Percentiles rank a stretch among this genome's conserved stretches.
Conservation (phyloP, 345 rosid genomes). For the Rhodamnia rubescens region DNA sequence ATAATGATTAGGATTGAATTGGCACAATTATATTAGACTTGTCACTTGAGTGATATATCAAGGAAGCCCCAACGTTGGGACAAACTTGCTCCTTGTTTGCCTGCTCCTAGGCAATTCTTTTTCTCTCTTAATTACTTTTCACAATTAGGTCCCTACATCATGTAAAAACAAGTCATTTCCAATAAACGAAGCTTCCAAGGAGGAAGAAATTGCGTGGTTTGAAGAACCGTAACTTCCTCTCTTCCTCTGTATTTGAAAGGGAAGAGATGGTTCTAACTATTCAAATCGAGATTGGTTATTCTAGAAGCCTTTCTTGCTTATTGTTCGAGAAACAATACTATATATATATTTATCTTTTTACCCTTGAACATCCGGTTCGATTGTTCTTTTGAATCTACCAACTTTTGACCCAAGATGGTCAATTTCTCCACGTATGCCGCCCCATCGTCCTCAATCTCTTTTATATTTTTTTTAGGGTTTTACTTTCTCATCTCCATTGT, state of each 20-base stretch:
- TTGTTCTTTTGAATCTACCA: not conserved
- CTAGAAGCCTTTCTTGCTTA: not conserved
- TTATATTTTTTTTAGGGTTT: not conserved
- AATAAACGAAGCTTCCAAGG: not conserved
- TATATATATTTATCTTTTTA: not conserved
- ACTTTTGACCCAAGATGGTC: not conserved
- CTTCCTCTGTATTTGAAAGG: not conserved
- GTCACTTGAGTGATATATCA: not conserved
- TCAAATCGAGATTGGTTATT: not conserved
- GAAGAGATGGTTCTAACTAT: not conserved
- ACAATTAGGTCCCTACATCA: not conserved
- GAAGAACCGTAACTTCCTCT: not conserved
- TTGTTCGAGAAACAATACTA: not conserved
- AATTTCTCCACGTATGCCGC: not conserved
- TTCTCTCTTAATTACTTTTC: not conserved
- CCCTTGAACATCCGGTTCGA: not conserved
- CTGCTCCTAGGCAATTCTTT: not conserved
- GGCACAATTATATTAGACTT: no score
- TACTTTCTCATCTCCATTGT: not conserved
- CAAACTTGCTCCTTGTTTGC: not conserved
- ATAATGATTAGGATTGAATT: no score
- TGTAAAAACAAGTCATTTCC: not conserved
- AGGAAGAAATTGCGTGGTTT: not conserved
- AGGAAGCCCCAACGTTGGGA: not conserved
- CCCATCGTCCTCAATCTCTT: not conserved